Evolutionary conservation across 1,284 basidiomycete species (phyloP), one percentile per base, ranked within the genome.

Genomic region (Marasmius tenuissimus): DNA sequence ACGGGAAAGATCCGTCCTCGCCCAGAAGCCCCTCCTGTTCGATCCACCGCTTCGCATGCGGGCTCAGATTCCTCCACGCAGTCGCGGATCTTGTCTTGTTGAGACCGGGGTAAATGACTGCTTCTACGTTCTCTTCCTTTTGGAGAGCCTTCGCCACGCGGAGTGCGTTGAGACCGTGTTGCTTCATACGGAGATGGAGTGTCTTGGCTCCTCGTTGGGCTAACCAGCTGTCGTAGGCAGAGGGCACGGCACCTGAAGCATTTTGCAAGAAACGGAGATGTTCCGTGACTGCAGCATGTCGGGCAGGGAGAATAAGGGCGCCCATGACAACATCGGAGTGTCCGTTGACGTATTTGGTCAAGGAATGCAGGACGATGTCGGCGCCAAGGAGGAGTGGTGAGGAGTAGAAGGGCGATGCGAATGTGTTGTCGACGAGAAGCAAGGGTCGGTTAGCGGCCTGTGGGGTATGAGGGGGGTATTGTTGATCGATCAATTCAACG

Each of bases 301-400:
- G 81, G 0, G 84, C 70, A 16, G 89, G 88, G 9, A 93, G 81
- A 68, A 94, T 88, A 61, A 92, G 76, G 0, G 89, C 88, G 40
- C 95, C 96, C 84, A 94, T 92, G 70, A 97, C 82, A 70, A 96
- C 92, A 72, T 98, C 96, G 0, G 91, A 92, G 77, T 97, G 95
- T 0, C 96, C 96, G 71, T 95, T 95, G 71, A 97, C 81, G 78
- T 97, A 98, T 76, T 98, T 98, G 0, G 94, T 93, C 53, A 94
- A 78, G 50, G 84, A 85, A 81, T 96, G 90, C 45, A 92, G 64
- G 68, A 94, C 92, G 66, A 95, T 79, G 71, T 95, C 93, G 18
- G 94, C 94, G 39, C 94, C 92, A 45, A 91, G 87, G 50, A 89
- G 82, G 35, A 98, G 85, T 0, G 96, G 96, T 1, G 93, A 95